phyloP scores from a whole-genome alignment of 2,329 filamentous ascomycete species.

The Acarospora socialis region DNA sequence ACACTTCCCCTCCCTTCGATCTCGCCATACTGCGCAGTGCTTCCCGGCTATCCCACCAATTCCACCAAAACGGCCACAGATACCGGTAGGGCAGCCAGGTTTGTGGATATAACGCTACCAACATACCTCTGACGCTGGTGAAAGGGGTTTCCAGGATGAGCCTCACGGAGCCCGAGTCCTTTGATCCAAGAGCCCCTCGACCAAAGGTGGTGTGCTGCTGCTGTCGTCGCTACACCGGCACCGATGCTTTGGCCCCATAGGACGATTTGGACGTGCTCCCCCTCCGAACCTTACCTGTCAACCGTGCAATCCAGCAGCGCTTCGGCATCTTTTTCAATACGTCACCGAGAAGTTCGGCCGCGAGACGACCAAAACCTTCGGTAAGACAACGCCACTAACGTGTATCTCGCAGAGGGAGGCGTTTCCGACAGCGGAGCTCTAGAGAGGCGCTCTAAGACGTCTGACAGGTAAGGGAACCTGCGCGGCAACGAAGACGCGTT shows the following conservation, averaged over 20 bases:
- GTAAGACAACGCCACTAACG: conserved; percentile 39
- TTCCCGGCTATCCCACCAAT: conserved; percentile 34
- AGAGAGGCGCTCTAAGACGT: conserved; percentile 24
- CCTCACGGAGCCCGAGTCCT: conserved; percentile 22
- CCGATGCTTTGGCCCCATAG: conserved; percentile 72
- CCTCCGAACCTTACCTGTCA: no score
- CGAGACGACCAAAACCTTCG: conserved; percentile 67
- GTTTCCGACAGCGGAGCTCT: conserved; percentile 6
- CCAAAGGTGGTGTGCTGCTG: conserved; percentile 27
- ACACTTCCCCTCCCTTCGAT: conserved; percentile 10
- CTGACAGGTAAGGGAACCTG: conserved; percentile 32
- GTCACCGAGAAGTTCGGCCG: conserved; percentile 54
- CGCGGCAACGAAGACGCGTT: conserved; percentile 34
- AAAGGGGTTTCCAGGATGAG: conserved; percentile 67
- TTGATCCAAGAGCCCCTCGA: conserved; percentile 9
- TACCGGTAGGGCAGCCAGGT: conserved; percentile 68
- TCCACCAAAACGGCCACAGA: conserved; percentile 59
- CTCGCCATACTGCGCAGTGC: conserved; percentile 27
- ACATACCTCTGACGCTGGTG: conserved; percentile 54
- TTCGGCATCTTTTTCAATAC: conserved; percentile 53
- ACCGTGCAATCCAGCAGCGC: conserved; percentile 52
- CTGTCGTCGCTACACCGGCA: conserved; percentile 52
- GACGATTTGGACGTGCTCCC: conserved; percentile 29
- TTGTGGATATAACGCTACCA: conserved; percentile 59
- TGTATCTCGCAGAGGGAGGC: conserved; percentile 16